Evolutionary conservation across 192 early-diverging fungal genomes (phyloP).

Genomic region (Coemansia sp.): DNA sequence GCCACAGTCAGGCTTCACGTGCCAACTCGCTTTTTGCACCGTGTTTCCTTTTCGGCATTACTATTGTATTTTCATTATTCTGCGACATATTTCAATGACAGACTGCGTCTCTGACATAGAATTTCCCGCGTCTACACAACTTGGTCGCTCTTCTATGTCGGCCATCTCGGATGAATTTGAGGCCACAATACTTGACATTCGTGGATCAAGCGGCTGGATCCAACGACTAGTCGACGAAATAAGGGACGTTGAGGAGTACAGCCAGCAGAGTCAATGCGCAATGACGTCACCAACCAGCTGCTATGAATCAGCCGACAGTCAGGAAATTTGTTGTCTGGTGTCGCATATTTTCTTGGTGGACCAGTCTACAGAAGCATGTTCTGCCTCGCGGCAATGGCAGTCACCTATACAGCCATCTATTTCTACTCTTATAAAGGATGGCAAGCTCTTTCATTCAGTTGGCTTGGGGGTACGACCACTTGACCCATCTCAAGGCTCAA

Average conservation of each 20-base stretch:
- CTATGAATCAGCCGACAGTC: background rate
- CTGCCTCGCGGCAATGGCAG: background rate
- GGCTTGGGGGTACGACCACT: background rate
- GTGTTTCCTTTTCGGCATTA: background rate
- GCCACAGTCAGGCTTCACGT: background rate
- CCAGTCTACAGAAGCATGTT: background rate
- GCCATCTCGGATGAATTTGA: conserved; percentile 7
- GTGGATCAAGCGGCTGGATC: conserved; percentile 25
- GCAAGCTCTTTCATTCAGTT: background rate
- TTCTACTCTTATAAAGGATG: background rate
- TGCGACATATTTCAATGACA: background rate
- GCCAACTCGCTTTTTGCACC: background rate
- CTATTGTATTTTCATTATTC: background rate
- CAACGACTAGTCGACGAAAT: conserved; percentile 3
- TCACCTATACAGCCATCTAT: background rate
- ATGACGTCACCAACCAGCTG: background rate
- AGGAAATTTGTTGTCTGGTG: background rate
- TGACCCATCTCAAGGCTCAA: background rate
- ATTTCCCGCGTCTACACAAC: background rate
- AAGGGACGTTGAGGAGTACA: background rate
- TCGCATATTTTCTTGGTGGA: background rate
- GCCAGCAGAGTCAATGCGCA: background rate
- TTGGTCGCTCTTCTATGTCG: background rate
- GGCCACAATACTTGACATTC: conserved; percentile 13
- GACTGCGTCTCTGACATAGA: background rate